Conservation (phyloP, 768 basidiomycete species). For the Lactifluus hygrophoroides region DNA sequence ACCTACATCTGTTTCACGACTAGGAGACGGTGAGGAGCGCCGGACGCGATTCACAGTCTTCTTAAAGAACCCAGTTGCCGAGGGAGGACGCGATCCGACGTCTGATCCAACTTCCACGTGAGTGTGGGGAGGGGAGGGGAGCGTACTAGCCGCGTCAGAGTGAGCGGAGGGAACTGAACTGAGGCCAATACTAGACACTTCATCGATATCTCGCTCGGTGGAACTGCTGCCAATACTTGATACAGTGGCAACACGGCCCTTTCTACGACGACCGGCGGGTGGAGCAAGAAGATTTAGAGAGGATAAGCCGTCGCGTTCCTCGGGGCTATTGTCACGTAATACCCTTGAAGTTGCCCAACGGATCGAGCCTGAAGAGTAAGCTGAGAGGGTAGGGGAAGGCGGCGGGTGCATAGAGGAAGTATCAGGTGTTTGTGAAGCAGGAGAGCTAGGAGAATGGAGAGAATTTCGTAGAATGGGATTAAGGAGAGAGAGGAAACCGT, state of each 20-base stretch:
- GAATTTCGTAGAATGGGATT: slow-evolving; percentile 24
- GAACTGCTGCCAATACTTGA: slow-evolving; percentile 45
- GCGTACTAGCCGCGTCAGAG: slow-evolving; percentile 28
- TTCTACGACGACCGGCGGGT: slow-evolving; percentile 38
- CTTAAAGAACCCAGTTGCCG: slow-evolving; percentile 19
- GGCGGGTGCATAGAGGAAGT: slow-evolving; percentile 37
- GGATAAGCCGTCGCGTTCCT: slow-evolving; percentile 42
- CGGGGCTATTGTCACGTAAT: slow-evolving; percentile 62
- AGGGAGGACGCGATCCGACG: slow-evolving; percentile 23
- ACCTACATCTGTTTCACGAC: background rate
- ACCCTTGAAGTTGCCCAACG: slow-evolving; percentile 49
- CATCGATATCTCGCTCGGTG: slow-evolving; percentile 25
- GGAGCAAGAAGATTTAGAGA: slow-evolving; percentile 45
- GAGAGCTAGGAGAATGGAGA: slow-evolving; percentile 26
- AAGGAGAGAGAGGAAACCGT: slow-evolving; percentile 9
- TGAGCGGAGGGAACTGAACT: slow-evolving; percentile 22
- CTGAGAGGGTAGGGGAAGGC: slow-evolving; percentile 72
- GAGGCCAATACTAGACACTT: slow-evolving; percentile 14
- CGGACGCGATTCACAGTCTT: slow-evolving; percentile 5
- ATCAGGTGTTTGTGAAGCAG: slow-evolving; percentile 30
- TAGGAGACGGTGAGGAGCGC: slow-evolving; percentile 20
- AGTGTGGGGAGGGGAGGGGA: slow-evolving; percentile 31
- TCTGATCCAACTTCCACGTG: slow-evolving; percentile 35
- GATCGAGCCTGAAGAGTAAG: slow-evolving; percentile 42
- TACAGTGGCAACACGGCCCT: slow-evolving; percentile 49